Base-by-base conservation (phyloP, 768 basidiomycete genomes). In the Hebeloma cylindrosporum region DNA sequence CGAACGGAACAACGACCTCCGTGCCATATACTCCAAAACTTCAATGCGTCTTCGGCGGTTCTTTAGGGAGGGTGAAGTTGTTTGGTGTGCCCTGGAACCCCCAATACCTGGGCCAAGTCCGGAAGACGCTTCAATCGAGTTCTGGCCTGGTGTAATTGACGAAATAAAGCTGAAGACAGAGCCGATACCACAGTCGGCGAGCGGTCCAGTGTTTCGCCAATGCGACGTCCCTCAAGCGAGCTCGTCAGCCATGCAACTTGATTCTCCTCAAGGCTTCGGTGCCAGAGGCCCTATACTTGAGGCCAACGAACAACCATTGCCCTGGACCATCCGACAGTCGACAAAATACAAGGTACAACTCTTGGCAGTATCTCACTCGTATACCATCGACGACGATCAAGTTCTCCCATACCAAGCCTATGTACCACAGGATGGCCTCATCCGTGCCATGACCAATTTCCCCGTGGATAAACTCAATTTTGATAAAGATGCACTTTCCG, bases 321-420 rank as follows among this genome's bases (percentile, higher is more conserved):
- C 77, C 0, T 89, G 83, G 83, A 72, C 63, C 5, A 70, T 88
- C 32, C 61, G 66, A 7, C 86, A 90, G 54, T 77, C 68, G n/a
- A 69, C 71, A 10, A 60, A 69, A 5, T 92, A 91, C 66, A 82
- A 78, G 56, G 70, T 90, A 42, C 80, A 82, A 54, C 68, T 92
- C 10, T 69, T 90, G 14, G 83, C 74, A 20, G 70, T 85, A 25
- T 69, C 72, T 2, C 71, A 71, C 43, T 65, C 73, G 7, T 69
- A 72, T 42, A 59, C 70, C 47, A 63, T 82, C 26, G 65, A 70
- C 5, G 87, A 84, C 50, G 66, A 73, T 11, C 70, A 74, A 42
- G 75, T 89, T 3, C 70, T 92, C 4, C 89, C 89, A 20, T 91
- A 91, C 56, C 85, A 85, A 56, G 82, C 84, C 2, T 75, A 87